phyloP scores from a whole-genome alignment of 331 rosid species.

The Prunus yedoensis region DNA sequence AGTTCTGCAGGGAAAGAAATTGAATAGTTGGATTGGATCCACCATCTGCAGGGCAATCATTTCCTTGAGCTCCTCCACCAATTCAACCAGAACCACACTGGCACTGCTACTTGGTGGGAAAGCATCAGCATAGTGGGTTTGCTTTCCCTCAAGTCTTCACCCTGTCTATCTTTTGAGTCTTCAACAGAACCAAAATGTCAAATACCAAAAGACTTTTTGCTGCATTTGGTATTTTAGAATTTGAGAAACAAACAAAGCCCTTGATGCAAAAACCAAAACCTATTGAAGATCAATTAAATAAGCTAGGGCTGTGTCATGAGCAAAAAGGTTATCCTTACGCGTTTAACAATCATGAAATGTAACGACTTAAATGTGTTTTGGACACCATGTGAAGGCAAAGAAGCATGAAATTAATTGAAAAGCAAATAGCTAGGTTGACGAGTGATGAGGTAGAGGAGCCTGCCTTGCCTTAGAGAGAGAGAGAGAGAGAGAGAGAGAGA shows the following conservation, averaged over 20 bases:
- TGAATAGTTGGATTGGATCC: neutral
- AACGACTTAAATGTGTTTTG: neutral
- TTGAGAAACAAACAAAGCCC: neutral
- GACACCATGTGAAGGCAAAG: neutral
- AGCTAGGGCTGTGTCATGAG: no score
- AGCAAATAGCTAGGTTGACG: neutral
- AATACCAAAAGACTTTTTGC: neutral
- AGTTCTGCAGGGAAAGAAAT: neutral
- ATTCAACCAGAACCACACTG: neutral
- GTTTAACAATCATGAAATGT: neutral
- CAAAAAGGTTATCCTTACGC: neutral
- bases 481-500: neutral
- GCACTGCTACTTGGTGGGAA: neutral
- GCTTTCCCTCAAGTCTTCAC: no score
- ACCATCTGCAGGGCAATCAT: neutral
- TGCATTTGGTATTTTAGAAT: neutral
- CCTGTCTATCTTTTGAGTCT: no score
- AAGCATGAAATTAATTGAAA: no score
- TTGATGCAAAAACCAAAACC: no score
- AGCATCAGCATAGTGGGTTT: no score
- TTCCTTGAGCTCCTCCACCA: neutral
- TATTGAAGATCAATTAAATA: no score
- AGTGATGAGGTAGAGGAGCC: conserved; percentile 34
- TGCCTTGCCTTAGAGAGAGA: no score
- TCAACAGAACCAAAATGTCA: neutral